phyloP scores from a whole-genome alignment of 2,329 filamentous ascomycete species.

The Bipolaris oryzae region DNA sequence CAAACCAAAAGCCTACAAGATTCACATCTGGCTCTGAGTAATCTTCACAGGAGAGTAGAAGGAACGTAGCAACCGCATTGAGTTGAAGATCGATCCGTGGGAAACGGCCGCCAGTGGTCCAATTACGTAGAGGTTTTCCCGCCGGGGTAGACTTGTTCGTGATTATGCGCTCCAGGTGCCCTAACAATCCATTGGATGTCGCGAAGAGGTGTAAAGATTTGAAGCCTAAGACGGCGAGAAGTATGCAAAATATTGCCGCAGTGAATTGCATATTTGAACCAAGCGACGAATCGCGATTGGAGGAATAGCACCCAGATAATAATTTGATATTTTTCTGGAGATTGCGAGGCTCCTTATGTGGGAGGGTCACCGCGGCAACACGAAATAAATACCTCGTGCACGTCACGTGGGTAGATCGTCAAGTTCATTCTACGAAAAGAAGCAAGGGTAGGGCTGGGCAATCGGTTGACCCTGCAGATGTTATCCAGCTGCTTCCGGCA shows the following conservation, averaged over 20 bases:
- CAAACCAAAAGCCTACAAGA: conserved; percentile 1
- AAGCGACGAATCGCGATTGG: background rate
- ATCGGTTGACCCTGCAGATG: background rate
- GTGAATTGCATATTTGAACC: background rate
- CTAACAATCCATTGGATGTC: background rate
- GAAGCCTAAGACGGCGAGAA: background rate
- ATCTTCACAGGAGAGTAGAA: background rate
- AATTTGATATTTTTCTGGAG: too few relatives aligned
- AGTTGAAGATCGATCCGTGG: background rate
- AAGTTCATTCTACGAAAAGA: background rate
- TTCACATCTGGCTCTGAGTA: background rate
- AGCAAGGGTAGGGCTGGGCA: background rate
- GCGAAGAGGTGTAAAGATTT: conserved; percentile 1
- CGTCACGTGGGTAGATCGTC: too few relatives aligned
- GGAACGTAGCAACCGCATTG: conserved; percentile 3
- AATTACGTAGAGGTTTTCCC: background rate
- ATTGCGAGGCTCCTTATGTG: too few relatives aligned
- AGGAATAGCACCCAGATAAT: too few relatives aligned
- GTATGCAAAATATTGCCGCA: background rate
- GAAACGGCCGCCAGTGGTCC: background rate
- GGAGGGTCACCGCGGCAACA: background rate
- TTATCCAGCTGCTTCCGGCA: background rate
- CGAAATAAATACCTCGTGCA: too few relatives aligned
- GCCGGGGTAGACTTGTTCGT: background rate
- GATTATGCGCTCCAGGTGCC: background rate